Percentiles rank a stretch among this genome's conserved stretches.
Conservation (phyloP, 2,329 filamentous ascomycete species). For the Hypoxylon sp. region DNA sequence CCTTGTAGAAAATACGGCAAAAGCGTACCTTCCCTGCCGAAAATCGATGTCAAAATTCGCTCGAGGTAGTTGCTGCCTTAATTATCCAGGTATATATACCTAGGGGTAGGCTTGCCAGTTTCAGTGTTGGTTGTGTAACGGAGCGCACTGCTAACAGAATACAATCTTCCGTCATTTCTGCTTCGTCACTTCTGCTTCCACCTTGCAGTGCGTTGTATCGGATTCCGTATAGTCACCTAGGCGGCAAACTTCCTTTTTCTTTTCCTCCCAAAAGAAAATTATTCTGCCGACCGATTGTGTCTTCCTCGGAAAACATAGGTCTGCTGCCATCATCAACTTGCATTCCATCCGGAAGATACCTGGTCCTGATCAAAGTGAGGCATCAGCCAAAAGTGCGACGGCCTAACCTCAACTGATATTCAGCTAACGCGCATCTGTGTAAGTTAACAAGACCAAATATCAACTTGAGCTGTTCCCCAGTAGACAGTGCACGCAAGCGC, state of each 20-base stretch:
- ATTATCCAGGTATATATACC: neutral
- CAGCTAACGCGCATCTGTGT: neutral
- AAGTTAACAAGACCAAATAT: neutral
- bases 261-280: neutral
- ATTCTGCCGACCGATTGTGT: neutral
- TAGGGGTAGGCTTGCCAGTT: neutral
- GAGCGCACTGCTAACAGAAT: neutral
- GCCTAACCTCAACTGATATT: neutral
- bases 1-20: neutral
- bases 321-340: neutral
- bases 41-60: neutral
- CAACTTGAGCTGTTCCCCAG: neutral
- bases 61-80: neutral
- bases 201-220: neutral
- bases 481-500: neutral
- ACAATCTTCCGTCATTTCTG: neutral
- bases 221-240: neutral
- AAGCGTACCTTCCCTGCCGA: neutral
- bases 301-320: neutral
- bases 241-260: neutral
- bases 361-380: neutral
- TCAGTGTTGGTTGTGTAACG: neutral
- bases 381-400: neutral
- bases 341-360: neutral
- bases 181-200: neutral